phyloP scores from a whole-genome alignment of 148 eudicot species.

The Silene latifolia region DNA sequence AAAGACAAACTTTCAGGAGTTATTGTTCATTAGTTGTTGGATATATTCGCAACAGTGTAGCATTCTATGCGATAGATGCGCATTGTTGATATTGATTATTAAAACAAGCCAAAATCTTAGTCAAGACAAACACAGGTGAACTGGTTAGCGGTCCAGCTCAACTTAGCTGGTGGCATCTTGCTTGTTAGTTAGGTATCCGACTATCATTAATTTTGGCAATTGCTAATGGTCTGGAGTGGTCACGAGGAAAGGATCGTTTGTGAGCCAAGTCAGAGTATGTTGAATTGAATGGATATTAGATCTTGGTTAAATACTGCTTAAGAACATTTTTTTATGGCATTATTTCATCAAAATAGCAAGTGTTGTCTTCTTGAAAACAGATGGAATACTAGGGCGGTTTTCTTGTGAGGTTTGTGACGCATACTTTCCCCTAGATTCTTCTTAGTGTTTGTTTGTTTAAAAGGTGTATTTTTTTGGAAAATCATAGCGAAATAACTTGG shows the following conservation, averaged over 20 bases:
- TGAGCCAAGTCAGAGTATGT: background rate
- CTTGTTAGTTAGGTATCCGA: too few species aligned
- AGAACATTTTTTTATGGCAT: background rate
- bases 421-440: too few species aligned
- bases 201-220: background rate
- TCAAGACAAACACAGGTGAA: too few species aligned
- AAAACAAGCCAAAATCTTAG: too few species aligned
- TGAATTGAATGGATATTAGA: background rate
- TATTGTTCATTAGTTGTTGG: too few species aligned
- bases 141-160: too few species aligned
- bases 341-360: background rate
- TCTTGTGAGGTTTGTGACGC: conserved; percentile 8
- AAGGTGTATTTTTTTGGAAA: background rate
- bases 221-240: background rate
- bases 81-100: too few species aligned
- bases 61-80: too few species aligned
- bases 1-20: too few species aligned
- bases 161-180: too few species aligned
- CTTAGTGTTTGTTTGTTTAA: background rate
- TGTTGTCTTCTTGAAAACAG: background rate
- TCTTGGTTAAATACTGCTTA: background rate
- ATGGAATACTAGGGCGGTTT: background rate
- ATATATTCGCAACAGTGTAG: too few species aligned
- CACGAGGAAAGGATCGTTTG: background rate
- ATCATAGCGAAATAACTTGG: background rate